Base-by-base conservation (phyloP, 495 filamentous ascomycete genomes). In the Aspergillus affinis region DNA sequence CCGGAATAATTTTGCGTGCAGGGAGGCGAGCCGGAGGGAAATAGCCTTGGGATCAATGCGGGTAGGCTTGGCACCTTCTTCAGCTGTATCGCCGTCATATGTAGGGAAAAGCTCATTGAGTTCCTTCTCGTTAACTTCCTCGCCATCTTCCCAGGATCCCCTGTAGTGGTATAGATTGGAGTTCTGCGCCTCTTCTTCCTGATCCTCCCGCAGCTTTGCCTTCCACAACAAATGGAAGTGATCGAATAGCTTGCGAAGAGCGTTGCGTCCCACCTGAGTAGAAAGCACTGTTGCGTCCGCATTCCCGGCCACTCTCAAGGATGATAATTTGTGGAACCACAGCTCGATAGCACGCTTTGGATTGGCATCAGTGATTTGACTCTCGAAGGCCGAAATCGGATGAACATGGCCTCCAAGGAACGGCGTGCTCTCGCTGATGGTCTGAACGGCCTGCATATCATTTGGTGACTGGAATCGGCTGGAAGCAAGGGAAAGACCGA, bases 81-180 rank as follows among this genome's bases (percentile, higher is more conserved):
- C 62, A 6, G 73, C 73, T 2, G 72, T 62, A 0, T 71, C 74
- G 8, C 77, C 79, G 18, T 90, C 87, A 58, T 86, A 94, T 17
- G 82, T 84, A 6, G 93, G 93, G 73, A 98, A 98, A 41, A 97
- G 78, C 56, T 86, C 79, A 20, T 86, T 75, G 41, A 97, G 84
- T 48, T 92, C 91, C 54, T 88, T 81, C 66, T 92, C 85, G 53
- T 90, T 87, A n/a, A 83, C 81, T 60, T 89, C 89, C 55, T 92
- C 87, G 59, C 84, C 82, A 44, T 92, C 90, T 49, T 88, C 86
- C 53, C 84, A 76, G 6, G 82, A 86, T 18, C 92, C 93, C 62
- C 83, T 83, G 72, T 91, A 97, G 13, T 85, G 86, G 72, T 93
- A 99, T 21, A 93, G 67, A 51, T 91, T 89, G 15, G 79, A 82